Evolutionary conservation across 1,284 basidiomycete species (phyloP), one percentile per base, ranked within the genome.

Genomic region (Ceratorhiza oryzae-sativae): DNA sequence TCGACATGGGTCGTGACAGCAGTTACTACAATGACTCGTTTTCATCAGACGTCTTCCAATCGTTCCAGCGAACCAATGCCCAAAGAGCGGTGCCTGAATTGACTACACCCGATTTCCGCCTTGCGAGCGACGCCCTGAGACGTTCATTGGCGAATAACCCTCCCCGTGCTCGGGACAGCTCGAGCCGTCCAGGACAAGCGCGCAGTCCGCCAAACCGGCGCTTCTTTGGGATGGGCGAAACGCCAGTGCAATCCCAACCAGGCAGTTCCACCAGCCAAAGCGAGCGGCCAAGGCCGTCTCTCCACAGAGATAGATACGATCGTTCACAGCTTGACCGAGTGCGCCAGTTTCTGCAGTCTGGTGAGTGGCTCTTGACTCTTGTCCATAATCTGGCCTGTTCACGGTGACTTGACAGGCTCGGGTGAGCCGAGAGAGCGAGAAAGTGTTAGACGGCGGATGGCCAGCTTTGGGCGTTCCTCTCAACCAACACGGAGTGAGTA

Each of bases 401-500:
- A 30, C 36, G 48, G 23, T n/a, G 23, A 25, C 5, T 32, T 70
- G 45, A 25, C 53, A 58, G 65, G 65, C 15, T 58, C 65, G 13
- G 41, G 55, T 20, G 65, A 70, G 12, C 39, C 41, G 10, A 30
- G 61, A 55, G 51, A 56, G 20, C 27, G 59, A n/a, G 41, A 61
- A 18, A n/a, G 36, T 30, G 9, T 41, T 12, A 70, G 65, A 23
- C 65, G 65, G 30, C 65, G 41, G n/a, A 12, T 48, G 30, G n/a
- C 65, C 27, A 53, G 58, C 55, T 34, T 55, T 41, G 39, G 49
- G 30, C 63, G 34, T 30, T 30, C 65, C 18, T 18, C 39, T 58
- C 65, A 70, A 13, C 15, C 53, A 55, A 36, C 23, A 34, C 65
- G 42, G 20, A 70, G 65, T 70, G n/a, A 42, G 65, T 70, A 5